Evolutionary conservation across 1,139 yeast genomes (phyloP).

Genomic region (Geotrichum europaeum): DNA sequence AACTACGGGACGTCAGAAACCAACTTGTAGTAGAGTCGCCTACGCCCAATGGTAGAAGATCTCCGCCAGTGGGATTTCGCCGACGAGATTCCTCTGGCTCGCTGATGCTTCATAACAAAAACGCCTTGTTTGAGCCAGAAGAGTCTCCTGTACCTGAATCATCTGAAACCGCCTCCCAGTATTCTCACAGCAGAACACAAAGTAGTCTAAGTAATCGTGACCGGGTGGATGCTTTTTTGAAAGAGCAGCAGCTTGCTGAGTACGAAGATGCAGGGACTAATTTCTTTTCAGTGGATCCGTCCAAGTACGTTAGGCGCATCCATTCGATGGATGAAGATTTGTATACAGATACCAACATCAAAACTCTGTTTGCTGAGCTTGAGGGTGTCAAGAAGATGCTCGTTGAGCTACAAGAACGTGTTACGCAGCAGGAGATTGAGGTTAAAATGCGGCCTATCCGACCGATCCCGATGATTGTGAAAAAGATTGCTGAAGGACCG

Average conservation of each 20-base stretch:
- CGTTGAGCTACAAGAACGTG: conserved; percentile 4
- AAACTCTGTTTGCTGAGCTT: conserved; percentile 8
- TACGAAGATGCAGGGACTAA: neutral
- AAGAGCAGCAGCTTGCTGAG: neutral
- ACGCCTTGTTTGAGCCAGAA: neutral
- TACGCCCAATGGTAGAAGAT: conserved; percentile 7
- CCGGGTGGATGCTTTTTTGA: neutral
- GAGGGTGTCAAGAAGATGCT: conserved; percentile 11
- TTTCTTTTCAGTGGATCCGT: neutral
- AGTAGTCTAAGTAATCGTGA: neutral
- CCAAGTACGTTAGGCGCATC: neutral
- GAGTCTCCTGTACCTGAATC: neutral
- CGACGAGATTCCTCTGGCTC: conserved; percentile 12
- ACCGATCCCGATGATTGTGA: neutral
- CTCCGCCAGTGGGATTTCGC: neutral
- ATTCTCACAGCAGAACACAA: neutral
- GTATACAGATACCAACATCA: neutral
- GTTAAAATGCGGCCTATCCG: neutral
- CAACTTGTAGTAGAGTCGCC: conserved; percentile 8
- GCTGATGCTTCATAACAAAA: neutral
- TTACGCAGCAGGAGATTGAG: neutral
- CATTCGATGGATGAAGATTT: neutral
- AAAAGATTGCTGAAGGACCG: neutral
- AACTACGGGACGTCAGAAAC: conserved; percentile 8
- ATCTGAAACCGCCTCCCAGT: neutral